Percentiles rank a stretch among this genome's conserved stretches.
These are phyloP conservation scores for Vanrija sp. DNA, from an alignment of 1,284 basidiomycete genomes.

Conservation along the genomic window DNA sequence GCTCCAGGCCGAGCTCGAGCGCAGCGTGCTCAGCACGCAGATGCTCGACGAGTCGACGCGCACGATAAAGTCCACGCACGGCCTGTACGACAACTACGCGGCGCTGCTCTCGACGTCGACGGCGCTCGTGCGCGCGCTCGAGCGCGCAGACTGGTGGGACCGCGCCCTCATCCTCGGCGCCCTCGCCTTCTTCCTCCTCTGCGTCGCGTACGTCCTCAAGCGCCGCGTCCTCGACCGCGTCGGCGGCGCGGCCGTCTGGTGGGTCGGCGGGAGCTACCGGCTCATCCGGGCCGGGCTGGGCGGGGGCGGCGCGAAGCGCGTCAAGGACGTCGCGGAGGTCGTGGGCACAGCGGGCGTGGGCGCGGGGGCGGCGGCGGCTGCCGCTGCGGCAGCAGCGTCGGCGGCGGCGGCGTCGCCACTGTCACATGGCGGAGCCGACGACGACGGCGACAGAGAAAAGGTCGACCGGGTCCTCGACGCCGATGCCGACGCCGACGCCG, in stretches of 20 bases:
- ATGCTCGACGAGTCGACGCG: slow-evolving; percentile 78
- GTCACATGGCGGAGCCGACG: neutral
- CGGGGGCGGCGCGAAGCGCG: slow-evolving; percentile 3
- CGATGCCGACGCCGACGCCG: neutral
- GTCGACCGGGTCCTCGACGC: neutral
- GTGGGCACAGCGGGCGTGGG: neutral
- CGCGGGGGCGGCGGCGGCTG: neutral
- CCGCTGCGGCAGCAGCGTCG: neutral
- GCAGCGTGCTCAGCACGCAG: slow-evolving; percentile 77
- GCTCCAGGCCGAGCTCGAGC: slow-evolving; percentile 86
- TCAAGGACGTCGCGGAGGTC: neutral
- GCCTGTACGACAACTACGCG: slow-evolving; percentile 72
- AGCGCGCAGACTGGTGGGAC: slow-evolving; percentile 87
- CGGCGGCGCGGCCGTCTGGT: slow-evolving; percentile 44
- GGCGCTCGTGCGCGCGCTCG: slow-evolving; percentile 74
- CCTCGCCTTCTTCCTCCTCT: slow-evolving; percentile 75
- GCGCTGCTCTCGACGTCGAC: slow-evolving; percentile 72
- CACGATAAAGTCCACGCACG: slow-evolving; percentile 67
- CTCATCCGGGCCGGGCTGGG: slow-evolving; percentile 35
- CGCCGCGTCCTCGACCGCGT: slow-evolving; percentile 68
- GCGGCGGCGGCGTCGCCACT: neutral
- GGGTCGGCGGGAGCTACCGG: slow-evolving; percentile 39
- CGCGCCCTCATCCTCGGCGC: slow-evolving; percentile 73
- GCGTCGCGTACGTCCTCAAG: slow-evolving; percentile 79
- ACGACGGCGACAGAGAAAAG: too few relatives aligned